Conservation (phyloP, 2,329 filamentous ascomycete genomes). For the Sporothrix brunneoviolacea region DNA sequence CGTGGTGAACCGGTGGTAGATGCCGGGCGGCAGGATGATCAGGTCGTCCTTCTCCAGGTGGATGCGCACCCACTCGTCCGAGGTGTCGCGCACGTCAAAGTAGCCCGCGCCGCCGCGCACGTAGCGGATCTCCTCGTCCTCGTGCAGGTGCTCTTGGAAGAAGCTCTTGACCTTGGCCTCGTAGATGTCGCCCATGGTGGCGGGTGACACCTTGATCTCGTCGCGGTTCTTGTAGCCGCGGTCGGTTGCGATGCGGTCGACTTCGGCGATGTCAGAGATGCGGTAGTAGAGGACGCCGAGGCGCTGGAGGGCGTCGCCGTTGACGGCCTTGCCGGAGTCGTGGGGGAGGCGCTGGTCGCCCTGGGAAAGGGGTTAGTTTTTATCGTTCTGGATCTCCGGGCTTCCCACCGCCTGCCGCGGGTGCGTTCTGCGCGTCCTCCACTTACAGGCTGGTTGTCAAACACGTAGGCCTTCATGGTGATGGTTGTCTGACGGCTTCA, state of each 20-base stretch:
- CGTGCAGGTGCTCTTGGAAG: conserved; percentile 92
- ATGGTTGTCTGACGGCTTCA: background rate
- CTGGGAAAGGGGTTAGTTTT: conserved; percentile 36
- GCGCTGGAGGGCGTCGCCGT: conserved; percentile 56
- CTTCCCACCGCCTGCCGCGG: no score
- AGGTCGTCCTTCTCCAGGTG: conserved; percentile 78
- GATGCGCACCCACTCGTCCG: conserved; percentile 86
- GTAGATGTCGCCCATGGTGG: conserved; percentile 78
- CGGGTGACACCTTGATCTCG: conserved; percentile 80
- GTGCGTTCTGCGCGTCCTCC: no score
- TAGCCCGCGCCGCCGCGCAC: conserved; percentile 83
- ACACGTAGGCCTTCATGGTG: conserved; percentile 53
- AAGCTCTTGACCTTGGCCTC: conserved; percentile 91
- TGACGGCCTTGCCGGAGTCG: conserved; percentile 69
- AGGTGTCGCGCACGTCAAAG: conserved; percentile 81
- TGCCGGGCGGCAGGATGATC: conserved; percentile 87
- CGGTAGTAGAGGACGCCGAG: conserved; percentile 77
- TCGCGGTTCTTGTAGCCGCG: conserved; percentile 92
- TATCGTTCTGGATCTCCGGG: background rate
- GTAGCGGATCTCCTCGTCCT: conserved; percentile 97
- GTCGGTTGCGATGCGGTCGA: conserved; percentile 66
- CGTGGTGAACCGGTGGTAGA: conserved; percentile 96
- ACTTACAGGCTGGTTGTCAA: conserved; percentile 48
- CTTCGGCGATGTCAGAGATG: conserved; percentile 56
- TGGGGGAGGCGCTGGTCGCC: conserved; percentile 91